Conservation (phyloP, 2,329 filamentous ascomycete species). For the Claviceps spartinae region DNA sequence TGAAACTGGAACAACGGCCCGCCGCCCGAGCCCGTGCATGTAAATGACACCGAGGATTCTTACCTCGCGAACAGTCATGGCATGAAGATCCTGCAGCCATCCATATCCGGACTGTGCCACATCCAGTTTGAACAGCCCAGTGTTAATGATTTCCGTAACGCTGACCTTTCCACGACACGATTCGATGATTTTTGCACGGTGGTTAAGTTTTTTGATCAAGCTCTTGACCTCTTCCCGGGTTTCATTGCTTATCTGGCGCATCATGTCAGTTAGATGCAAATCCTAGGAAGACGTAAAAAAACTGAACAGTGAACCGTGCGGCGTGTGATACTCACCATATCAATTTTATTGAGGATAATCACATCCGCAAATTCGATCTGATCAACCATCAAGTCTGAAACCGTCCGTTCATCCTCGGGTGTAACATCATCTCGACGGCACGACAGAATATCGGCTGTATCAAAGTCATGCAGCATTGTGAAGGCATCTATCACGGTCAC, state of each 20-base stretch:
- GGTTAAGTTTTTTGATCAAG: constrained; percentile 50
- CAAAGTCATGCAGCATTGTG: constrained; percentile 58
- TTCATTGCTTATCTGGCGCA: constrained; percentile 22
- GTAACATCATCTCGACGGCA: constrained; percentile 48
- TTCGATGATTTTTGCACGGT: constrained; percentile 49
- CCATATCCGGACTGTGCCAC: constrained; percentile 51
- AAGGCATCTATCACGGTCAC: constrained; percentile 63
- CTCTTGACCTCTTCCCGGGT: constrained; percentile 32
- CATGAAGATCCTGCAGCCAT: constrained; percentile 57
- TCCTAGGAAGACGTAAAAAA: not conserved
- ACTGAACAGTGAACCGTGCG: not conserved
- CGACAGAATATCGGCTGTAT: constrained; percentile 54
- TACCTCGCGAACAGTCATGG: constrained; percentile 49
- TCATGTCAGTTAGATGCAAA: not conserved
- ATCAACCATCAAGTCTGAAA: constrained; percentile 63
- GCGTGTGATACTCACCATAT: constrained; percentile 34
- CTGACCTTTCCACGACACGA: constrained; percentile 45
- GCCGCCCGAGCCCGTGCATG: not conserved
- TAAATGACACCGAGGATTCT: not conserved
- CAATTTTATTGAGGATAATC: constrained; percentile 56
- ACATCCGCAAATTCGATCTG: constrained; percentile 69
- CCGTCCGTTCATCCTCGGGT: constrained; percentile 56
- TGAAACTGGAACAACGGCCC: not conserved
- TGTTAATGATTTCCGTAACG: constrained; percentile 50
- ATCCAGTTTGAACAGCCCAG: constrained; percentile 49